Evolutionary conservation across 306 rosid species (phyloP).

Genomic region (Trichosanthes cucumerina): DNA sequence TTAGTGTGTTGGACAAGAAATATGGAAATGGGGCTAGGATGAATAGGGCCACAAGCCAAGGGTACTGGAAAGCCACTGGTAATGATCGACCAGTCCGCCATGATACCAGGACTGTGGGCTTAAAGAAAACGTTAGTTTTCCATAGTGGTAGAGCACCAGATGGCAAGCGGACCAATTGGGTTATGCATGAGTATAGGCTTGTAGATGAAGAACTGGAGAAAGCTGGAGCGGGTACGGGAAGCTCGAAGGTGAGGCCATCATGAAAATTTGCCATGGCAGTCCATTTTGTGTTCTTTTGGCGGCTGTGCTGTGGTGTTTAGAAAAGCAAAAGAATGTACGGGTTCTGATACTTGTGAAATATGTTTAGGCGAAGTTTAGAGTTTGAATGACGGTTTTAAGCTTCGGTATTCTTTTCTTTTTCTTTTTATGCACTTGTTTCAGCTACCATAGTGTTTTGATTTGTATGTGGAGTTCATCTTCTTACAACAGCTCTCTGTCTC

Average conservation of each 20-base stretch:
- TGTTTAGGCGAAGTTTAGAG: slow-evolving; percentile 1
- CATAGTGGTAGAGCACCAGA: slow-evolving; percentile 96
- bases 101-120: slow-evolving; percentile 47
- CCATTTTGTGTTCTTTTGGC: slow-evolving; percentile 10
- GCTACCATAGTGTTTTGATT: slow-evolving; percentile 6
- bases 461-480: slow-evolving; percentile 8
- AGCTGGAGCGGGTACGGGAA: slow-evolving; percentile 46
- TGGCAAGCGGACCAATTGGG: slow-evolving; percentile 97
- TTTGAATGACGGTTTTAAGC: not conserved
- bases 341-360: slow-evolving; percentile 9
- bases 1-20: slow-evolving; percentile 92
- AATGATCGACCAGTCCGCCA: slow-evolving; percentile 81
- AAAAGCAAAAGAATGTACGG: slow-evolving; percentile 8
- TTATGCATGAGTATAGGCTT: slow-evolving; percentile 97
- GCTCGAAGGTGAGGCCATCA: slow-evolving; percentile 64
- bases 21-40: slow-evolving; percentile 99
- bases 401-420: not conserved
- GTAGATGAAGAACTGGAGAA: slow-evolving; percentile 65
- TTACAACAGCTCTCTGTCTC: slow-evolving; percentile 5
- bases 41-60: slow-evolving; percentile 86
- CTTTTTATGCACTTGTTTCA: not conserved
- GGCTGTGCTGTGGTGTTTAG: slow-evolving; percentile 9
- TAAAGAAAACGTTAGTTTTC: slow-evolving; percentile 93
- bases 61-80: slow-evolving; percentile 99
- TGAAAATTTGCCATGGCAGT: slow-evolving; percentile 10